Evolutionary conservation across 352 stramenopile species (phyloP), one percentile per base, ranked within the genome.

Genomic region (Globisporangium splendens): DNA sequence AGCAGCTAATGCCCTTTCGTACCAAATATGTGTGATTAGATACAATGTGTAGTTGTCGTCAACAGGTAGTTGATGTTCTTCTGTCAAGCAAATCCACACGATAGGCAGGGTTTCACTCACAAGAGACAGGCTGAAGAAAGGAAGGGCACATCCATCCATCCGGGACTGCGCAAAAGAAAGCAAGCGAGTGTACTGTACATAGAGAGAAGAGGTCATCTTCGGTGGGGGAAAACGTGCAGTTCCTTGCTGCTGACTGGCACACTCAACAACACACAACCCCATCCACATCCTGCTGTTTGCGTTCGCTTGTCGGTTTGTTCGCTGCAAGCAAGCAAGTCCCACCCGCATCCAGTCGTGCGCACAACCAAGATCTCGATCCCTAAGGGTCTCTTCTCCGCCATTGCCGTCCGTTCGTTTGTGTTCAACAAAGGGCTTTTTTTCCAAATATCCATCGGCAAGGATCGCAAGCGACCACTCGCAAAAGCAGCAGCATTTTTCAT

Each of bases 131-230:
- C 0, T 18, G 17, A 13, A 31, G 22, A 44, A 22, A 3, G 4
- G 12, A 35, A 24, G 33, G 39, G 39, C n/a, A 44, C 39, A 44
- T 44, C 39, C 39, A 57, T 49, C 21, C 51, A 50, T 22, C 39
- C 10, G 15, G 41, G 52, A 43, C 33, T 13, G 28, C 52, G 41
- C 52, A 59, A 59, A 59, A 33, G 52, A 59, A 59, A 59, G 52
- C 52, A 59, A 59, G 52, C 48, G 35, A 39, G 52, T 44, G 39
- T n/a, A n/a, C 39, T 18, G 39, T 18, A 44, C 39, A n/a, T 18
- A 44, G 13, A 44, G 39, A 15, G 39, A 44, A n/a, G 17, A 44
- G 39, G 39, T 44, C 17, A 12, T 44, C 13, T 18, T 44, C 28
- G 28, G 39, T 44, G 39, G 39, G 39, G 12, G 39, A 44, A 44